phyloP scores from a whole-genome alignment of 192 early-diverging fungal species.

The Coemansia sp. region DNA sequence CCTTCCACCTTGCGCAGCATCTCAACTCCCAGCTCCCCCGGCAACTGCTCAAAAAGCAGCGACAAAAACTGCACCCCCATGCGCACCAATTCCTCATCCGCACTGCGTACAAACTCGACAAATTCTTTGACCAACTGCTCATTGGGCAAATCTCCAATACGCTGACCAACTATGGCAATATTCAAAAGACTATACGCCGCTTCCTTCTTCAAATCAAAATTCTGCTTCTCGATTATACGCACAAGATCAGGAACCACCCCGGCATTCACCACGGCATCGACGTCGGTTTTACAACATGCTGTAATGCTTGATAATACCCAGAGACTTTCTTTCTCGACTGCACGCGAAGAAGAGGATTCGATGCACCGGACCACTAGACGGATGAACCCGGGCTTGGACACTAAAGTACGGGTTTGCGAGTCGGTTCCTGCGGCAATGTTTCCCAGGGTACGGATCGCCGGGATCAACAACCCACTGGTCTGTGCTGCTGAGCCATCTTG shows the following conservation, averaged over 20 bases:
- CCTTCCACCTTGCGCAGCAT: conserved; percentile 35
- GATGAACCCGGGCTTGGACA: conserved; percentile 58
- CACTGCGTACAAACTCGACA: conserved; percentile 63
- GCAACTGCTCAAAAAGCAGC: conserved; percentile 57
- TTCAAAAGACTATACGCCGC: conserved; percentile 68
- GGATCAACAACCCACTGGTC: conserved; percentile 48
- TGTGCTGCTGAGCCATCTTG: conserved; percentile 21
- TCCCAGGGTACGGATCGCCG: conserved; percentile 67
- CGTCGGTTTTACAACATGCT: conserved; percentile 44
- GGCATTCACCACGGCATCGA: conserved; percentile 59
- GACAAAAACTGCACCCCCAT: conserved; percentile 66
- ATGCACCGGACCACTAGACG: conserved; percentile 34
- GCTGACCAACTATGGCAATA: conserved; percentile 52
- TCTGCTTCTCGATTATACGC: conserved; percentile 60
- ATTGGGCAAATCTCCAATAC: conserved; percentile 27
- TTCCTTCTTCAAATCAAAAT: conserved; percentile 73
- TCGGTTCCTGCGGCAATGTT: conserved; percentile 70
- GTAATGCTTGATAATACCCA: conserved; percentile 76
- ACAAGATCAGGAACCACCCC: conserved; percentile 59
- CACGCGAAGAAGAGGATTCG: conserved; percentile 29
- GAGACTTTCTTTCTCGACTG: conserved; percentile 70
- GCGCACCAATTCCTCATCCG: conserved; percentile 64
- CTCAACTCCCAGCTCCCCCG: conserved; percentile 26
- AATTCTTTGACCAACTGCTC: conserved; percentile 29
- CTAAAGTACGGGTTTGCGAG: conserved; percentile 56